Percentiles rank a stretch among this genome's conserved stretches.
Conservation (phyloP, 441 rosid species). For the Bocquillonia castaneifolia region DNA sequence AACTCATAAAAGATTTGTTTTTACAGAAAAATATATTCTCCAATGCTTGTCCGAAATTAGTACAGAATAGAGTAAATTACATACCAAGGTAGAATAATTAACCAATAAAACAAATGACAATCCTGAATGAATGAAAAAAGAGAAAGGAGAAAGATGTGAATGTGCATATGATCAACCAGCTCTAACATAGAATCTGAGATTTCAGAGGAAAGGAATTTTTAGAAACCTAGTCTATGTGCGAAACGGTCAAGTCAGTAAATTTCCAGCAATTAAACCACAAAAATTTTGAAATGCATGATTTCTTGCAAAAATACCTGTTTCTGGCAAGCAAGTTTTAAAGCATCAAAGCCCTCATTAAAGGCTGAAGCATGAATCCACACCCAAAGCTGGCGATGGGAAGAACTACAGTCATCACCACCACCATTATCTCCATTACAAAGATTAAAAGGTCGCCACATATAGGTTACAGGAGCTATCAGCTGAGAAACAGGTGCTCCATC, state of each 20-base stretch:
- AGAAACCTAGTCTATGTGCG: not conserved
- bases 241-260: not conserved
- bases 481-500: constrained; percentile 47
- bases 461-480: constrained; percentile 65
- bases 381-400: constrained; percentile 50
- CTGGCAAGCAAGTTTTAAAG: constrained; percentile 61
- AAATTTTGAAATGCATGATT: not conserved
- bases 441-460: constrained; percentile 64
- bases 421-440: constrained; percentile 23
- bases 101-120: not conserved
- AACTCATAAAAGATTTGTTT: not conserved
- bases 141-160: not conserved
- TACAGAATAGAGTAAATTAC: not conserved
- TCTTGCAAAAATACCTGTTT: constrained; percentile 42
- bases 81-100: not conserved
- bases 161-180: not conserved
- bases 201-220: not conserved
- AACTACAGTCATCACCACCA: constrained; percentile 25
- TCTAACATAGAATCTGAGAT: not conserved
- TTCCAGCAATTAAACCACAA: not conserved
- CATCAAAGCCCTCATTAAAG: constrained; percentile 59
- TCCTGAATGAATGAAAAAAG: not conserved
- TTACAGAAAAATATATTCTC: not conserved
- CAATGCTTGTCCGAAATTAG: not conserved
- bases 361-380: constrained; percentile 87